phyloP scores from a whole-genome alignment of 2,329 filamentous ascomycete species.

The Colletotrichum euphorbiae region DNA sequence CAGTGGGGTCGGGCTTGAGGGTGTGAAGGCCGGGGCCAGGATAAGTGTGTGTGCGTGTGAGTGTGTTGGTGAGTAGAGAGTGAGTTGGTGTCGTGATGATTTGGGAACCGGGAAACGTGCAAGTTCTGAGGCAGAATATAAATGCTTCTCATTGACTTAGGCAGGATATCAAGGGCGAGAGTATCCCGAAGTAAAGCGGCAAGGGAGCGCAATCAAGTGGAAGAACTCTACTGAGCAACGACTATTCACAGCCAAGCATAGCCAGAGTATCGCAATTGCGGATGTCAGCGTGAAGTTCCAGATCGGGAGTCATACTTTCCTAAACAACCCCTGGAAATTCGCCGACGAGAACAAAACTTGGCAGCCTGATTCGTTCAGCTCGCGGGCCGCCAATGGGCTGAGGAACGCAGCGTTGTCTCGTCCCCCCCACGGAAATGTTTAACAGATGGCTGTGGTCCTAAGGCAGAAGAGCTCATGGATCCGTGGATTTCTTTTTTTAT shows the following conservation, averaged over 20 bases:
- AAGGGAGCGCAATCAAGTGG: conserved; percentile 6
- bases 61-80: neutral
- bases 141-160: neutral
- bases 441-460: neutral
- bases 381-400: neutral
- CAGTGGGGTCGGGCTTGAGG: neutral
- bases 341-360: neutral
- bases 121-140: conserved; percentile 13
- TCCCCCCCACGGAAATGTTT: conserved; percentile 6
- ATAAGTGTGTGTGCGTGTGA: neutral
- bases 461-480: conserved; percentile 16
- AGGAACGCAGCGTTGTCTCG: conserved; percentile 6
- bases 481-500: neutral
- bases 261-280: conserved; percentile 9
- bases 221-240: neutral
- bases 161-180: neutral
- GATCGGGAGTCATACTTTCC: conserved; percentile 20
- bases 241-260: neutral
- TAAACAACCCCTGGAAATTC: neutral
- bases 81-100: conserved; percentile 6
- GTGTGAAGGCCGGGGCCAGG: neutral
- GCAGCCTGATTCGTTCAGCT: neutral
- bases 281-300: conserved; percentile 15
- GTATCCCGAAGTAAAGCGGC: conserved; percentile 3
- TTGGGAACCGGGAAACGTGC: neutral